Conservation (phyloP, 345 rosid species). For the Lumnitzera racemosa region DNA sequence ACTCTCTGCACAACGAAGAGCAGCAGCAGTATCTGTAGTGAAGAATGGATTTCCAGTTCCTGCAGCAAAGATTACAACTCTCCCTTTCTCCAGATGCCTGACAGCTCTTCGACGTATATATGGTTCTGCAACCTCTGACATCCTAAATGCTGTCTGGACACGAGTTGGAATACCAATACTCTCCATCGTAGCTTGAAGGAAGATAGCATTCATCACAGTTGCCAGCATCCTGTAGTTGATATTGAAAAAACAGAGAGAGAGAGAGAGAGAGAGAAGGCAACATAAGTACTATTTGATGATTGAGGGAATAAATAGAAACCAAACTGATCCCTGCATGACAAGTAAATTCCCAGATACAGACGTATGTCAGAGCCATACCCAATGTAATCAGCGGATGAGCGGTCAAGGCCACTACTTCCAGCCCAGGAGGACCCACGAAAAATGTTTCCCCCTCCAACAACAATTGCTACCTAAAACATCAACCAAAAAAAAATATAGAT, state of each 20-base stretch:
- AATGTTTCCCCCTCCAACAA: slow-evolving; percentile 95
- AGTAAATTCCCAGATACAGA: not conserved
- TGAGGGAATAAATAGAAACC: not conserved
- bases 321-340: not conserved
- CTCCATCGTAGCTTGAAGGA: slow-evolving; percentile 97
- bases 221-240: slow-evolving; percentile 67
- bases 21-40: slow-evolving; percentile 96
- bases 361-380: slow-evolving; percentile 41
- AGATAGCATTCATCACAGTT: slow-evolving; percentile 95
- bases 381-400: slow-evolving; percentile 93
- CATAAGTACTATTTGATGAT: not conserved
- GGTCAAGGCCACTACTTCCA: slow-evolving; percentile 93
- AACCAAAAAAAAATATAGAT: slow-evolving; percentile 4
- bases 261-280: not conserved
- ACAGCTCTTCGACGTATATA: slow-evolving; percentile 83
- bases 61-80: slow-evolving; percentile 96
- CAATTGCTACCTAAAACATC: slow-evolving; percentile 73
- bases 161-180: slow-evolving; percentile 92
- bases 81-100: slow-evolving; percentile 91
- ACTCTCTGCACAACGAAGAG: slow-evolving; percentile 98
- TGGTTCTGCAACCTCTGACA: slow-evolving; percentile 98
- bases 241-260: not conserved
- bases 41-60: slow-evolving; percentile 97
- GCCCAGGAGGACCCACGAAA: slow-evolving; percentile 93
- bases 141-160: slow-evolving; percentile 90